Evolutionary conservation across 495 filamentous ascomycete species (phyloP), one percentile per base, ranked within the genome.

Genomic region (Lichina pygmaea): DNA sequence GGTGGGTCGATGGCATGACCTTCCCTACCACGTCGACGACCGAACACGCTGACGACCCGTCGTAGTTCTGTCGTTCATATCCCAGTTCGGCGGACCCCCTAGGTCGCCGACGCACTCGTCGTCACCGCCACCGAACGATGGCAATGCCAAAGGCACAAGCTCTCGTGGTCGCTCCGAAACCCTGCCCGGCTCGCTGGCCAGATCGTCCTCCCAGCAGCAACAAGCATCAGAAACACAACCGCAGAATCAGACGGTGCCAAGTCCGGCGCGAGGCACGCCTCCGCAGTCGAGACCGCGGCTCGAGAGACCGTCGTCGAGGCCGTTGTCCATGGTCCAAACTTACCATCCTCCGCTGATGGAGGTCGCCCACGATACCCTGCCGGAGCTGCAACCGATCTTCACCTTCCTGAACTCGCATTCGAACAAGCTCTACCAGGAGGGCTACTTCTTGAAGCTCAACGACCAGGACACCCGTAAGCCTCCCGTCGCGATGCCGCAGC

Each of bases 371-470:
- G 82, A 93, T 53, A 94, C 84, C 8, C 72, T 83, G 33, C 81
- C 91, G 6, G 89, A 97, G 63, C 66, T 97, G 34, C 80, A 83
- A 58, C 89, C 83, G 24, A 89, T 95, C 51, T 95, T 95, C 59
- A 79, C 72, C 44, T 86, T 81, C 54, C 70, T 97, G 43, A 97
- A 93, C 60, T 92, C 78, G 58, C 91, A 95, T 60, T 73, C 72
- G 9, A 94, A 93, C 58, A 97, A 95, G 62, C 63, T 95, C 42
- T 97, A 94, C 57, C 83, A 93, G 41, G 89, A 97, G 61, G 89
- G 89, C 11, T 97, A 95, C 56, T 95, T 97, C 49, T 56, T 97
- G 53, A 97, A 95, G 57, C 59, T 95, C 40, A 86, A 91, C 59
- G 89, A 97, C 55, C 67, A 93, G 48, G 89, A 94, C 58, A 74